Base-by-base conservation (phyloP, 805 yeast genomes). In the Yarrowia sp. region DNA sequence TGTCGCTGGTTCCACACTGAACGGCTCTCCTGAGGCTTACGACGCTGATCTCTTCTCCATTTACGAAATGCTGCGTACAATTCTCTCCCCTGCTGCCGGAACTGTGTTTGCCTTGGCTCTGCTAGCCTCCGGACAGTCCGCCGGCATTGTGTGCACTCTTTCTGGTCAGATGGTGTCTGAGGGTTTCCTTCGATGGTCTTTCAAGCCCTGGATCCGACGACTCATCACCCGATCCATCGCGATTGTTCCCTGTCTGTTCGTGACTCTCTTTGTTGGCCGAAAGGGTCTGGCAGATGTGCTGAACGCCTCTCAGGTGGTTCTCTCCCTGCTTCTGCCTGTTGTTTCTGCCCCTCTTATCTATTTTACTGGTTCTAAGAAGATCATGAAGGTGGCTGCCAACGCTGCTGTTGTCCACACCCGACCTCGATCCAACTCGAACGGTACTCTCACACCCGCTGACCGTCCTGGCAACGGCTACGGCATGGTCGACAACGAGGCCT, bases 101-200 rank as follows among this genome's bases (percentile, higher is more conserved):
- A 78, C 89, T 10, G 87, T 92, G 0, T 92, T 92, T 79, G 97
- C 97, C 0, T 76, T 91, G 58, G 97, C 97, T 0, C 82, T 92
- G 76, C 78, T 92, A 51, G 92, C 89, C 73, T 87, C 93, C 14
- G 98, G 98, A n/a, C 93, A 92, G 72, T 87, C 95, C 71, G 97
- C 97, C 2, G 97, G 97, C 44, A 89, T 93, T 41, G 96, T 92
- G 19, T 92, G 96, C 72, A 92, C 97, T 0, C 81, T 92, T 71
- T 92, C 97, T 1, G 96, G 97, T 38, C 97, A 92, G 74, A 90
- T 90, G 85, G 96, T 92, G 9, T 85, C 90, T 71, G 97, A 92
- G 74, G 98, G 98, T 0, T 92, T 91, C 70, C 80, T 90, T 26
- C 80, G 83, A 67, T 89, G 96, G 89, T 79, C 88, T 7, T 81